Evolutionary conservation across 352 stramenopile species (phyloP), one percentile per base, ranked within the genome.

Genomic region (Blastocystis sp.): DNA sequence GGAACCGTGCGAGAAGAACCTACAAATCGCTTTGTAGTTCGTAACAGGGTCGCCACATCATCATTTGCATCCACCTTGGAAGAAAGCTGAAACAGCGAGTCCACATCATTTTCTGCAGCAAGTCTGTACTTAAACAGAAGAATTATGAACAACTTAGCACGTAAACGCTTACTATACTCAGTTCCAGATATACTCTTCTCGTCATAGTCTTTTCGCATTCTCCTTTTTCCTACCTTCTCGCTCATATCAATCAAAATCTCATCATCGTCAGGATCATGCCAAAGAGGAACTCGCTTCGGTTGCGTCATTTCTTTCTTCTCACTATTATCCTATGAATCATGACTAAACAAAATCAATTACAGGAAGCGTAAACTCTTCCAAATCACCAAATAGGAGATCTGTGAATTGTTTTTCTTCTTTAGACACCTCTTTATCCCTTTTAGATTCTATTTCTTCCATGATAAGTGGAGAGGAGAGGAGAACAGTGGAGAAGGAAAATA

Each of bases 321-420:
- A 41, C 3, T 37, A 7, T 61, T 13, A 18, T 61, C 39, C 34
- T 66, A 66, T n/a, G 34, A 9, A 63, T n/a, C 11, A 5, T 13
- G 15, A 26, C 9, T 11, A 9, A 45, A 50, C 23, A 26, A 47
- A 73, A 47, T 39, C 13, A 47, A 6, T 2, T 47, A 73, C 62
- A 73, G 62, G 23, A 39, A 20, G 4, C 23, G 29, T 15, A 20
- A 20, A 7, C 23, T 39, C 34, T 37, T 73, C 29, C 62, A 73
- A 73, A 64, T 80, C 69, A 41, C 69, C 69, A 80, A 80, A 80
- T 50, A 80, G 50, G 9, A 80, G 23, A 39, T 80, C 69, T 3
- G 69, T 80, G 50, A 80, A 80, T 45, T 59, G 34, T 45, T 61
- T n/a, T 80, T 80, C 69, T 2, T 80, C 69, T 2, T 61, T 23